A percentile compares a stretch with the other conserved stretches of the same genome.
phyloP scores from a whole-genome alignment of 148 eudicot genomes.

The Silene latifolia region DNA sequence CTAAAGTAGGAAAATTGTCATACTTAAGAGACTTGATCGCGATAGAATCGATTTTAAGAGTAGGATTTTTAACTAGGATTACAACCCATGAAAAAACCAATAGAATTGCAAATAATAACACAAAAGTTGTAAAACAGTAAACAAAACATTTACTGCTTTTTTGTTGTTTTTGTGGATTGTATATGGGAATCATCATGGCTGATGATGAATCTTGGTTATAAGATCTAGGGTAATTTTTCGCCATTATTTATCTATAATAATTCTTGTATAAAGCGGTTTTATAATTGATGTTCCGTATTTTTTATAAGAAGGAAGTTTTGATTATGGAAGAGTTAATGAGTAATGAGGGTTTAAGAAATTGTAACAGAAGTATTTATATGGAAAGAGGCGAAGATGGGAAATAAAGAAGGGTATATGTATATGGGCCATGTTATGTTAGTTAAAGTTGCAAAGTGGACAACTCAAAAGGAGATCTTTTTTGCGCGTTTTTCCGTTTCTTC shows the following conservation, averaged over 20 bases:
- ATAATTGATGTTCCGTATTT: too few species aligned
- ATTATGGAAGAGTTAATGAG: not conserved
- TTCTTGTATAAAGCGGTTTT: too few species aligned
- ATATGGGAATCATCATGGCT: constrained; percentile 6
- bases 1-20: not conserved
- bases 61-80: not conserved
- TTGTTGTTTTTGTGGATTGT: constrained; percentile 3
- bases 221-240: not conserved
- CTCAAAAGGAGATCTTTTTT: not conserved
- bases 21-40: constrained; percentile 6
- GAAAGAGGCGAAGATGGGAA: too few species aligned
- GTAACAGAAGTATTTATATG: constrained; percentile 5
- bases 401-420: too few species aligned
- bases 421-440: not conserved
- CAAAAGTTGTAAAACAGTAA: not conserved
- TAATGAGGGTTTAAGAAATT: not conserved
- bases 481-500: constrained; percentile 5
- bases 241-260: too few species aligned
- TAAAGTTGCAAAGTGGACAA: constrained; percentile 9
- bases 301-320: not conserved
- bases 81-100: constrained; percentile 3
- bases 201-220: constrained; percentile 7
- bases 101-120: not conserved
- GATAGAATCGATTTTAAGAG: not conserved
- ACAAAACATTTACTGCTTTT: constrained; percentile 15